Conservation (phyloP, 2,329 filamentous ascomycete genomes). For the Aspergillus aculeatus region DNA sequence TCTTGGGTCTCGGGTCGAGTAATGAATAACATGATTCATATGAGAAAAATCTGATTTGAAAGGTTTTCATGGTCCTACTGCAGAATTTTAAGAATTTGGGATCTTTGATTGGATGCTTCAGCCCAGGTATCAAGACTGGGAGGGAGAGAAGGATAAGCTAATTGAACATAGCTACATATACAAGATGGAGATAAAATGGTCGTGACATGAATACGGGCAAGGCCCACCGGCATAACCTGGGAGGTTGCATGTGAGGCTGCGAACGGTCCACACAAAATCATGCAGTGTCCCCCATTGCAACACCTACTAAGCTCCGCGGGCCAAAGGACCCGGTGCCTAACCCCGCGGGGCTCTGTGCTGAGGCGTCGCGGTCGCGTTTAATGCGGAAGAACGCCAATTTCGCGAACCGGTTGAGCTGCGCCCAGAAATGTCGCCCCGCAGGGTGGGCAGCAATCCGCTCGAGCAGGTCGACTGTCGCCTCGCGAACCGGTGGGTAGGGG, state of each 20-base stretch:
- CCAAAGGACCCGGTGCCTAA: slow-evolving; percentile 26
- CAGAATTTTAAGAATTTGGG: background rate
- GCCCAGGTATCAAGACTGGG: background rate
- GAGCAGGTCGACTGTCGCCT: slow-evolving; percentile 74
- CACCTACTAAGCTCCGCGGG: slow-evolving; percentile 38
- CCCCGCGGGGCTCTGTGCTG: slow-evolving; percentile 24
- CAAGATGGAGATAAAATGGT: background rate
- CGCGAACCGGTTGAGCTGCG: slow-evolving; percentile 78
- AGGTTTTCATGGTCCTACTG: no score
- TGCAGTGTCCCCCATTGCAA: slow-evolving; percentile 32
- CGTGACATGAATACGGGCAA: background rate
- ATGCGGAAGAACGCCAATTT: slow-evolving; percentile 82
- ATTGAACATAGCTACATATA: background rate
- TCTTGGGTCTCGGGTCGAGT: no score
- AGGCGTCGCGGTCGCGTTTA: slow-evolving; percentile 58
- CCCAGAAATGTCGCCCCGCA: slow-evolving; percentile 92
- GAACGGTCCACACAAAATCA: background rate
- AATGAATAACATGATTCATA: no score
- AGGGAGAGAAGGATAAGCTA: background rate
- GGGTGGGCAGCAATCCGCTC: slow-evolving; percentile 82
- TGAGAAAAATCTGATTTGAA: no score
- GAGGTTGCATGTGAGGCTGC: background rate
- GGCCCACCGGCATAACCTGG: background rate
- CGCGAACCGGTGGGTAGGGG: slow-evolving; percentile 74
- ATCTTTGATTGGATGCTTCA: background rate